Base-by-base conservation (phyloP, 805 yeast species). In the Barnettozyma populi region DNA sequence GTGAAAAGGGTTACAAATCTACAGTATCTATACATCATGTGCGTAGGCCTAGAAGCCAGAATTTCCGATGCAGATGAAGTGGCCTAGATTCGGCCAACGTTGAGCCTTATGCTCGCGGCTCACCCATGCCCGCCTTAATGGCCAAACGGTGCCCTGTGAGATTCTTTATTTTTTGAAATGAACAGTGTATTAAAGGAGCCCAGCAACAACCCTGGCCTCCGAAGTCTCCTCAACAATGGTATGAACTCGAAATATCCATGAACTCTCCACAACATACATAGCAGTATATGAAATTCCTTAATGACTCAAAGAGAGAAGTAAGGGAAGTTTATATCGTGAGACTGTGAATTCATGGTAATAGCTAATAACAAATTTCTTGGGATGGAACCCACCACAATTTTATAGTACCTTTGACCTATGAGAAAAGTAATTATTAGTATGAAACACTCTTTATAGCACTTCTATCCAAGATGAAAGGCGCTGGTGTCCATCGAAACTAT, bases 211-310 rank as follows among this genome's bases (percentile, higher is more conserved):
- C 57, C 60, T 4, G 13, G 43, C 23, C 14, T 54, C 7, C 39
- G 56, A 41, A 36, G 55, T 18, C 41, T 58, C 7, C 27, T 57
- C 45, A 58, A 55, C 51, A 58, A 58, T 35, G 55, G 54, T 0
- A 2, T 55, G 2, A 43, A 44, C 36, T 56, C 42, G 51, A 54
- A 5, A 54, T 57, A 2, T 49, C 45, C 13, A 47, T 47, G 39
- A 57, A 58, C 41, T 46, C 52, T 2, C 52, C 52, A n/a, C 37
- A 45, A 13, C 53, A 46, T 31, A 36, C 45, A 2, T 2, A 6
- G 7, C 29, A 18, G 25, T 10, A 45, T 23, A 35, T 53, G 5
- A 13, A 39, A 18, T 36, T 36, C 16, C 19, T 24, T 11, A 18
- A 27, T 19, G 25, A 10, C 7, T 2, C 16, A 1, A 5, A 16